Evolutionary conservation across 2,329 filamentous ascomycete species (phyloP).

Genomic region (Botrytis squamosa): DNA sequence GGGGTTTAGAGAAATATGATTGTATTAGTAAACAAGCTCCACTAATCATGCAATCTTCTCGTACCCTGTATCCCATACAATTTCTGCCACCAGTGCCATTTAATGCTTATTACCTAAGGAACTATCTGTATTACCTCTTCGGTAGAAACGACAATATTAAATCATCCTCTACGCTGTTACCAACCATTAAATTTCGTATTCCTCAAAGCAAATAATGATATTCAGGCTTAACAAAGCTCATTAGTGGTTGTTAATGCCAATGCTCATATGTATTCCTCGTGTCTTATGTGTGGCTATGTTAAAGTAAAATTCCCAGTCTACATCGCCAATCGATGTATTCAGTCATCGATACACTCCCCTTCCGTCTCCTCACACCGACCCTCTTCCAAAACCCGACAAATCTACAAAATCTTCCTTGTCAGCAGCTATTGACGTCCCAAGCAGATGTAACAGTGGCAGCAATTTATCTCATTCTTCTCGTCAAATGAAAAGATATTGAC

Average conservation of each 20-base stretch:
- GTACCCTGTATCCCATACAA: not conserved
- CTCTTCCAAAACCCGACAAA: not conserved
- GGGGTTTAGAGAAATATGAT: not conserved
- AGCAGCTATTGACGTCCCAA: not conserved
- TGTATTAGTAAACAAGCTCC: not conserved
- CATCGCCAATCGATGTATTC: not conserved
- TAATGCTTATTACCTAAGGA: not conserved
- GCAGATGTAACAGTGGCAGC: not conserved
- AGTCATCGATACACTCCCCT: not conserved
- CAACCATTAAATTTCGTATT: not conserved
- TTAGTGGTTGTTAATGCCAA: not conserved
- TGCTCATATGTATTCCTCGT: conserved; percentile 3
- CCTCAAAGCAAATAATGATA: not conserved
- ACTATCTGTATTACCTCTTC: not conserved
- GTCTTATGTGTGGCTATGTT: not conserved
- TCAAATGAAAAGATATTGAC: not conserved
- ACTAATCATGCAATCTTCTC: not conserved
- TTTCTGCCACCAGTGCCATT: not conserved
- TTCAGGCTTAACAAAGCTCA: not conserved
- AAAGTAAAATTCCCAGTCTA: not conserved
- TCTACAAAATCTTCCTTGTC: not conserved
- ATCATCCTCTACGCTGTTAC: not conserved
- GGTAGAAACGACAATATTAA: not conserved
- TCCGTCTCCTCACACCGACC: not conserved
- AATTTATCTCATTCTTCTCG: not conserved